Conservation (phyloP, 495 filamentous ascomycete species). For the Penicillium cinerascens region DNA sequence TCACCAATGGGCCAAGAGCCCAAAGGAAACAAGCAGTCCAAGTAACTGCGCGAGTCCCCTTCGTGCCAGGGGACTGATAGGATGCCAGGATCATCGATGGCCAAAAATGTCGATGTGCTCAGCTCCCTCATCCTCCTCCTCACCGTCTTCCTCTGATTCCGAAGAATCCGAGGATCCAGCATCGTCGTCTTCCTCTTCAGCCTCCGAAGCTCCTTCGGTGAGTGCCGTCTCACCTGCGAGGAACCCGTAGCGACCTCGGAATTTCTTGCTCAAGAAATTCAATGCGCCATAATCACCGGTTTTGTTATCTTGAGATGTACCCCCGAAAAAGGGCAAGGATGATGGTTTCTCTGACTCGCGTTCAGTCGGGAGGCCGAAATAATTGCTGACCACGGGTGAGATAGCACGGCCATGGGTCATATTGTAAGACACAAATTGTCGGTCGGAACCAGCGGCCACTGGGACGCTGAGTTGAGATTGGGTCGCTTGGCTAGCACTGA, state of each 20-base stretch:
- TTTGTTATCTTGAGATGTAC: constrained; percentile 30
- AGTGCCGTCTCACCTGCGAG: constrained; percentile 30
- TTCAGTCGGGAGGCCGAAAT: constrained; percentile 44
- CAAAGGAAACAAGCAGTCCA: background rate
- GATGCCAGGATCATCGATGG: constrained; percentile 50
- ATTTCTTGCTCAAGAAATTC: constrained; percentile 57
- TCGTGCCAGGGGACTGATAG: background rate
- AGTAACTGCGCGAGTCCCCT: background rate
- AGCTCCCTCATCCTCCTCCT: constrained; percentile 53
- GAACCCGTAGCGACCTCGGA: constrained; percentile 42
- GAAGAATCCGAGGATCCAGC: constrained; percentile 13
- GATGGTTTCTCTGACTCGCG: constrained; percentile 32
- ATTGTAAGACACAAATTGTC: constrained; percentile 33
- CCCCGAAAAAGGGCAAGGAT: constrained; percentile 36
- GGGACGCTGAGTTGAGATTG: constrained; percentile 28
- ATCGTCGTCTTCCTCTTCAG: constrained; percentile 40
- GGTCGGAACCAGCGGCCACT: constrained; percentile 20
- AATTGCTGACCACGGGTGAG: constrained; percentile 40
- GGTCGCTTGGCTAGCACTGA: constrained; percentile 32
- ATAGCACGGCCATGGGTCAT: constrained; percentile 41
- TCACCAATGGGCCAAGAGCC: background rate
- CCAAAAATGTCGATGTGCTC: constrained; percentile 67
- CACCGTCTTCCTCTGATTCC: constrained; percentile 40
- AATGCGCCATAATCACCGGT: constrained; percentile 52
- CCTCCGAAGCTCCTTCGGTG: constrained; percentile 24